A percentile compares a stretch with the other conserved stretches of the same genome.
phyloP scores from a whole-genome alignment of 768 basidiomycete species.

The Thelephora aurantiotincta region DNA sequence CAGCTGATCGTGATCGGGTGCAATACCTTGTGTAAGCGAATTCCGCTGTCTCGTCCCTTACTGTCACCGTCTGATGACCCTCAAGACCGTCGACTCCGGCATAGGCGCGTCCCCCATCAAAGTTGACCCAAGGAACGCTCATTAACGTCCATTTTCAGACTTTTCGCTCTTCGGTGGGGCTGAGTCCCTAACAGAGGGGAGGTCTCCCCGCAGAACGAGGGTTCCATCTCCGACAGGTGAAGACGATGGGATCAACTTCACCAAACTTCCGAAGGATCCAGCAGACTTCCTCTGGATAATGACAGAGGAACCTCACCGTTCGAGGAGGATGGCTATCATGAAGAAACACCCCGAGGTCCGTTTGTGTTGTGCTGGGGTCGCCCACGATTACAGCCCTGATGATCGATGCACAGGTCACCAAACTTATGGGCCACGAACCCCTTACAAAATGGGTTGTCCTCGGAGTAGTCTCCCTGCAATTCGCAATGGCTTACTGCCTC shows the following conservation, averaged over 20 bases:
- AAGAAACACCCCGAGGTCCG: slow-evolving; percentile 86
- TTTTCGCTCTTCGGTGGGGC: slow-evolving; percentile 78
- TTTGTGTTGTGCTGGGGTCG: slow-evolving; percentile 1
- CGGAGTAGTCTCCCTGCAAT: slow-evolving; percentile 65
- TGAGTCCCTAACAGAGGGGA: slow-evolving; percentile 50
- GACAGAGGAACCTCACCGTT: slow-evolving; percentile 95
- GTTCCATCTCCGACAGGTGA: slow-evolving; percentile 35
- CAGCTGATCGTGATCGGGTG: no score
- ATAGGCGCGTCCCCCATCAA: no score
- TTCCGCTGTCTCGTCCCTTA: no score
- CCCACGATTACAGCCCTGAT: neutral
- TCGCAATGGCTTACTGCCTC: slow-evolving; percentile 47
- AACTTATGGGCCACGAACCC: slow-evolving; percentile 92
- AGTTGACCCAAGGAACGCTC: no score
- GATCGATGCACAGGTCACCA: slow-evolving; percentile 50
- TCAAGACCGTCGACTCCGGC: no score
- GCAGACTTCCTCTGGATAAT: slow-evolving; percentile 91
- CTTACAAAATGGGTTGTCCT: slow-evolving; percentile 86
- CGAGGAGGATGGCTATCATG: slow-evolving; percentile 76
- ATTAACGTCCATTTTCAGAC: slow-evolving; percentile 25
- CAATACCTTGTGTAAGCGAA: no score
- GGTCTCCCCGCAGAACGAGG: slow-evolving; percentile 20
- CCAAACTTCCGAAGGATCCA: slow-evolving; percentile 56
- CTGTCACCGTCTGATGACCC: no score
- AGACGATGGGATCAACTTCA: slow-evolving; percentile 26